phyloP scores from a whole-genome alignment of 148 eudicot genomes.

The Silene uniflora region DNA sequence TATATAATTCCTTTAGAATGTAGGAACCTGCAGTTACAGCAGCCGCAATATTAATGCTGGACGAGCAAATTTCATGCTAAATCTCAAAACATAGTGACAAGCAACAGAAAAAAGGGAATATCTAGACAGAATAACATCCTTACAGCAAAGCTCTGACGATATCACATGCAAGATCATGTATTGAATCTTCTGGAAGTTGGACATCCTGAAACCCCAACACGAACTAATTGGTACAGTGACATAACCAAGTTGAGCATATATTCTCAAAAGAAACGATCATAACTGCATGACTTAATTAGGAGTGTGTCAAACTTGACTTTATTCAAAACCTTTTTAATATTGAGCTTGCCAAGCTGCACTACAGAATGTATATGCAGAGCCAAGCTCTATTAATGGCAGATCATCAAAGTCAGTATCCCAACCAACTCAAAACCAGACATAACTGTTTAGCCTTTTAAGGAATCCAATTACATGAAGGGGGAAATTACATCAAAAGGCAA shows the following conservation, averaged over 20 bases:
- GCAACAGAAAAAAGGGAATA: neutral
- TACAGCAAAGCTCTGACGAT: slow-evolving; percentile 81
- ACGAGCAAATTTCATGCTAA: slow-evolving; percentile 1
- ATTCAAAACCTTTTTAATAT: neutral
- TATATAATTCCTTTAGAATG: slow-evolving; percentile 93
- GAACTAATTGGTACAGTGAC: slow-evolving; percentile 6
- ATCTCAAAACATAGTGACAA: neutral
- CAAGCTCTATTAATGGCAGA: slow-evolving; percentile 8
- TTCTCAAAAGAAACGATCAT: neutral
- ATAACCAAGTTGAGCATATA: neutral
- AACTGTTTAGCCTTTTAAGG: neutral
- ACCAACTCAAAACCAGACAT: too few species aligned
- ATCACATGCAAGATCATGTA: slow-evolving; percentile 73
- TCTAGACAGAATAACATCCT: slow-evolving; percentile 27
- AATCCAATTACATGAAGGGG: neutral
- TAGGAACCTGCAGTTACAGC: slow-evolving; percentile 48
- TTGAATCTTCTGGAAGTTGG: slow-evolving; percentile 93
- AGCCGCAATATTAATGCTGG: slow-evolving; percentile 2
- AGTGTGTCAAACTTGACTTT: neutral
- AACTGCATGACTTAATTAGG: neutral
- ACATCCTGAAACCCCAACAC: slow-evolving; percentile 52
- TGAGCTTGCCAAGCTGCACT: slow-evolving; percentile 4
- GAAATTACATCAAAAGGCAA: neutral
- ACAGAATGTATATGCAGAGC: neutral
- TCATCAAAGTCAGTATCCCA: too few species aligned